Conservation (phyloP, 441 rosid species). For the Syzygium syzygioides region DNA sequence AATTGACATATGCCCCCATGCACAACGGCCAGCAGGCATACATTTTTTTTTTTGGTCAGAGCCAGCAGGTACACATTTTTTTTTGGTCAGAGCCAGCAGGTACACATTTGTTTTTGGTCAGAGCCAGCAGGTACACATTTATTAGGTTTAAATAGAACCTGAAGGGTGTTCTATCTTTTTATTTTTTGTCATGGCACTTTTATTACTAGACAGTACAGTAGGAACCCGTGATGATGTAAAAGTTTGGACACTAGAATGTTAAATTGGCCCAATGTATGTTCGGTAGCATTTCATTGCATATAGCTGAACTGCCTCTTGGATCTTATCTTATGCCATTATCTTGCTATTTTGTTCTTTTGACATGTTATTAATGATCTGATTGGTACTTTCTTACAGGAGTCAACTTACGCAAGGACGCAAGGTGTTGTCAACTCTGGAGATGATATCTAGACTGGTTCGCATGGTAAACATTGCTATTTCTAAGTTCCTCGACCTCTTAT, state of each 20-base stretch:
- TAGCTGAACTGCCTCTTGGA: background rate
- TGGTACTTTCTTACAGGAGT: conserved; percentile 37
- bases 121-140: background rate
- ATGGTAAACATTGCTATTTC: conserved; percentile 44
- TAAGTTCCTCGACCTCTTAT: background rate
- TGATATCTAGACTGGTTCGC: conserved; percentile 73
- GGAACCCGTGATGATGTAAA: background rate
- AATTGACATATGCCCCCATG: background rate
- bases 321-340: background rate
- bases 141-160: background rate
- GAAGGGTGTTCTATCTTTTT: background rate
- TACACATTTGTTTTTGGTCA: too few species aligned
- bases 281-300: background rate
- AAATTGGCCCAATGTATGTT: background rate
- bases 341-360: background rate
- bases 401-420: conserved; percentile 89
- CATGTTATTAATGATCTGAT: background rate
- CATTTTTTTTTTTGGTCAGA: background rate
- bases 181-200: background rate
- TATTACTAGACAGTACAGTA: background rate
- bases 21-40: background rate
- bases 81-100: too few species aligned
- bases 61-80: background rate
- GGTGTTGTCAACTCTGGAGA: conserved; percentile 67
- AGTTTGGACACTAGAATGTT: background rate